Base-by-base conservation (phyloP, 345 rosid species). In the Brassica nigra region DNA sequence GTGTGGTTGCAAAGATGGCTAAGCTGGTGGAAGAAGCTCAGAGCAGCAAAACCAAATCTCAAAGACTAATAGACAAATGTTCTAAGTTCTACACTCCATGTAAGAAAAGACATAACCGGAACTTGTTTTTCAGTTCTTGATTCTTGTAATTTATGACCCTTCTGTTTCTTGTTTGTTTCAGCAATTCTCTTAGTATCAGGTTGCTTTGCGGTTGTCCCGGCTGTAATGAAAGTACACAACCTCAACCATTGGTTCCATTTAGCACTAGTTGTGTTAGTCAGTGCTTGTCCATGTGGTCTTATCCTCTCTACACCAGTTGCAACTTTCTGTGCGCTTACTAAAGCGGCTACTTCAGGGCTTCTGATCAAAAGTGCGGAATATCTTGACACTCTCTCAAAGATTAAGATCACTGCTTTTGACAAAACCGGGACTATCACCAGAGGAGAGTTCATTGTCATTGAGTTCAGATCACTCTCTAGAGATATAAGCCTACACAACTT, bases 1-100 rank as follows among this genome's bases (percentile, higher is more conserved):
- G 93, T 58, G 87, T 88, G 36, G 97, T 95, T 31, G 93, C 98
- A 2, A 91, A 88, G 82, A 89, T 95, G 99, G 87, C 92, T 63
- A 89, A 88, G 85, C 90, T 95, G n/a, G 99, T 95, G 18, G 99
- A 95, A 85, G 97, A 93, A 82, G 99, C 99, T 74, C 98, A 95
- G 59, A 93, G 86, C 73, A 84, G 88, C 85, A 91, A 90, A 87
- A 82, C 97, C 18, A 89, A 65, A 70, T 85, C 92, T 10, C 96
- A 95, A 67, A 90, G 90, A 77, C 78, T 93, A 14, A 85, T 93
- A 6, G 99, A 95, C 82, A 86, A 80, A 82, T 89, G 88, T 77
- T 88, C 94, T 31, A 78, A 82, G 84, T 91, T 79, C 66, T 95
- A 95, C 69, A 95, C 93, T 14, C 99, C 98, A 81, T 90, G 99